These are phyloP conservation scores for Fraxinus pennsylvanica DNA, from an alignment of 257 asterid genomes.

Conservation along the genomic window DNA sequence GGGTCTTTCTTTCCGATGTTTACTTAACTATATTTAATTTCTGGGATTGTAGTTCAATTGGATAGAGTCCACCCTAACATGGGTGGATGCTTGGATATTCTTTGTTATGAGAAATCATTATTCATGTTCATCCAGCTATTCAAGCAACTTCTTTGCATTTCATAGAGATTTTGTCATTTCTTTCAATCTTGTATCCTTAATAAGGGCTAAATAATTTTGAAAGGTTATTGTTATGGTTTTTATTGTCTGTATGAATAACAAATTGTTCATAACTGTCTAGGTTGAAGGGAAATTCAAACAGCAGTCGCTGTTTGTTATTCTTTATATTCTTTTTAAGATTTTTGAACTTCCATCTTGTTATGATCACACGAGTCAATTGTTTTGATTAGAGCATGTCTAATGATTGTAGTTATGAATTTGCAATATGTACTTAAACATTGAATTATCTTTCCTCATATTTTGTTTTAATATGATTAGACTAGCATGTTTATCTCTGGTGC, in stretches of 20 bases:
- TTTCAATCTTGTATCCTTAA: too few species aligned
- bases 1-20: slow-evolving; percentile 17
- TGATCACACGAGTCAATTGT: background rate
- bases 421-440: background rate
- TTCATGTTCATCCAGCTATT: background rate
- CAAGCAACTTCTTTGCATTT: background rate
- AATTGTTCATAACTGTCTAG: too few species aligned
- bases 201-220: too few species aligned
- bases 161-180: too few species aligned
- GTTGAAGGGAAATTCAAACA: too few species aligned
- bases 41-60: slow-evolving; percentile 37
- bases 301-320: background rate
- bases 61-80: slow-evolving; percentile 29
- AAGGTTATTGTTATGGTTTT: too few species aligned
- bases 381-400: background rate
- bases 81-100: slow-evolving; percentile 19
- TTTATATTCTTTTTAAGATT: background rate
- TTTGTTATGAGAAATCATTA: background rate
- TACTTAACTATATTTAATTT: background rate
- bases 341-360: background rate
- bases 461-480: background rate
- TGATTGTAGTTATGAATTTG: background rate
- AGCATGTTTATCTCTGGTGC: background rate
- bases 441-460: background rate
- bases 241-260: too few species aligned